A percentile compares a stretch with the other conserved stretches of the same genome.
Evolutionary conservation across 106 monocot species (phyloP).

Genomic region (Phalaenopsis equestris): DNA sequence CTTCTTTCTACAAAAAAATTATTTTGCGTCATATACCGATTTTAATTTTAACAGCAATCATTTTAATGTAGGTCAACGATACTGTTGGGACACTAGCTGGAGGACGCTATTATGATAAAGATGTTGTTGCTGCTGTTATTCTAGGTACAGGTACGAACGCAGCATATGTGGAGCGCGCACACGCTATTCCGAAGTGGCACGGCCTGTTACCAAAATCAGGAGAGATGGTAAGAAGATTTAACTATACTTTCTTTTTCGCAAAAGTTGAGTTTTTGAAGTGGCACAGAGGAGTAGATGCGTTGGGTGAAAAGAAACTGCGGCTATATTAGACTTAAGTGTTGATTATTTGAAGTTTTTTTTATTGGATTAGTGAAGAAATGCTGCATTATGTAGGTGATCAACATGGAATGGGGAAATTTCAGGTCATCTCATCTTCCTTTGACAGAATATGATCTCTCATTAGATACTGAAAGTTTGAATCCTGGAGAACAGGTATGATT

Average conservation of each 20-base stretch:
- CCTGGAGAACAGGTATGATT: constrained; percentile 82
- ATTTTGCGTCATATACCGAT: not conserved
- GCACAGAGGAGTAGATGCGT: not conserved
- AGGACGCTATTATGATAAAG: constrained; percentile 71
- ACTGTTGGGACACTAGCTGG: constrained; percentile 94
- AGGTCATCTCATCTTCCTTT: constrained; percentile 73
- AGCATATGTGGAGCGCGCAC: constrained; percentile 84
- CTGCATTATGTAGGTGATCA: constrained; percentile 60
- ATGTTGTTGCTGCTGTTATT: constrained; percentile 89
- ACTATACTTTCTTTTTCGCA: not conserved
- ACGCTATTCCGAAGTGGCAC: constrained; percentile 94
- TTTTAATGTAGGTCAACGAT: constrained; percentile 69
- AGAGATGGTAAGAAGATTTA: constrained; percentile 62
- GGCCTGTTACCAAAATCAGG: constrained; percentile 79
- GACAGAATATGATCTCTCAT: constrained; percentile 66
- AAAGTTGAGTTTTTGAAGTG: constrained; percentile 1
- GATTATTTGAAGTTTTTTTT: not conserved
- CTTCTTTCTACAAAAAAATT: not conserved
- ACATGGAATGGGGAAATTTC: constrained; percentile 99
- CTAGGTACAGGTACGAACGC: constrained; percentile 98
- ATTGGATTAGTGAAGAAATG: not conserved
- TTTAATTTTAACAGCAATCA: not conserved
- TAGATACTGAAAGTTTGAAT: constrained; percentile 85
- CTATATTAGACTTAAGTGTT: not conserved
- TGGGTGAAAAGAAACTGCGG: not conserved